phyloP scores from a whole-genome alignment of 345 rosid species.

The Turnera subulata region DNA sequence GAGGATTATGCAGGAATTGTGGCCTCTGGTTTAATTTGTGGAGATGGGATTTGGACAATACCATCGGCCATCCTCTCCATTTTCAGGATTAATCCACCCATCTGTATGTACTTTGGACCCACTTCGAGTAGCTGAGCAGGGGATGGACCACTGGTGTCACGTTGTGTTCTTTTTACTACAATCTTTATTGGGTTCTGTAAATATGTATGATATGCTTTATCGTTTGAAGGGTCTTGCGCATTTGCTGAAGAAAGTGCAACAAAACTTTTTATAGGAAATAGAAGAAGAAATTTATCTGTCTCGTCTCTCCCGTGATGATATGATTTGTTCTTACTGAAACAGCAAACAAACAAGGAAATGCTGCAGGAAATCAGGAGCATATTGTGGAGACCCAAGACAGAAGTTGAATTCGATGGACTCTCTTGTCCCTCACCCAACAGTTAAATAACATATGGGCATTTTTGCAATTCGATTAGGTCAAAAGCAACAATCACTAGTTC shows the following conservation, averaged over 20 bases:
- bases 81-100: constrained; percentile 80
- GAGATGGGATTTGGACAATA: constrained; percentile 89
- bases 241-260: not conserved
- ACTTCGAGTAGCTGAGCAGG: constrained; percentile 35
- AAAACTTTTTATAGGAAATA: too few relatives aligned
- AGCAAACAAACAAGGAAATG: too few relatives aligned
- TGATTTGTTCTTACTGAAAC: too few relatives aligned
- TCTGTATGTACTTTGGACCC: constrained; percentile 92
- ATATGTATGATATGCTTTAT: constrained; percentile 7
- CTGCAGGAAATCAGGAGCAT: too few relatives aligned
- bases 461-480: too few relatives aligned
- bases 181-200: constrained; percentile 14
- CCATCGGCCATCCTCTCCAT: constrained; percentile 89
- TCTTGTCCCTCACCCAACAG: too few relatives aligned
- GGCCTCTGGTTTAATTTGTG: constrained; percentile 88
- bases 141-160: constrained; percentile 3
- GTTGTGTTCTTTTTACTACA: too few relatives aligned
- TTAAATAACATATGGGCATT: too few relatives aligned
- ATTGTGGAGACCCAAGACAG: too few relatives aligned
- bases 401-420: too few relatives aligned
- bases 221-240: not conserved
- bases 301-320: too few relatives aligned
- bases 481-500: not conserved
- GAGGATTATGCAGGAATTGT: constrained; percentile 78
- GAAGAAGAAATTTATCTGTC: too few relatives aligned